These are phyloP conservation scores for Candida yuanshanica DNA, from an alignment of 805 yeast genomes.

Conservation along the genomic window DNA sequence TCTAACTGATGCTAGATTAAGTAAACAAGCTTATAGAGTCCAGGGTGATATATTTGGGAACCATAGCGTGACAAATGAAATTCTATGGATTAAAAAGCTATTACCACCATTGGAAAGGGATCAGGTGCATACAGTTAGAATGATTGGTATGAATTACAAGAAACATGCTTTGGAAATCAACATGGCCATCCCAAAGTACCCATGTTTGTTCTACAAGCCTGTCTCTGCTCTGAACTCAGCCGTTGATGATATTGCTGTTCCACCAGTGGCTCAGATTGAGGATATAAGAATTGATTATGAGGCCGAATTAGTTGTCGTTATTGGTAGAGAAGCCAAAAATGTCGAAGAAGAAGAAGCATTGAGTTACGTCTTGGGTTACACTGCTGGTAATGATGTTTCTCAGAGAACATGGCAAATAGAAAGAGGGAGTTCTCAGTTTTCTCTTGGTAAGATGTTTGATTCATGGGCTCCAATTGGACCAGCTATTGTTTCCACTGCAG, in stretches of 20 bases:
- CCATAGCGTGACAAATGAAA: constrained; percentile 30
- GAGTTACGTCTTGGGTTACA: constrained; percentile 44
- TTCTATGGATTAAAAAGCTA: constrained; percentile 27
- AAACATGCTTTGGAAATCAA: constrained; percentile 37
- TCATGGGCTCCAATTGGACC: constrained; percentile 57
- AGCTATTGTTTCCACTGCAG: constrained; percentile 35
- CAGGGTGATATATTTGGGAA: constrained; percentile 40
- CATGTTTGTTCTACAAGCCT: constrained; percentile 47
- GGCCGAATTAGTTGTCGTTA: constrained; percentile 47
- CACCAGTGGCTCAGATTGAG: constrained; percentile 29
- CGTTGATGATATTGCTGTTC: constrained; percentile 37
- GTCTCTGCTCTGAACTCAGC: constrained; percentile 39
- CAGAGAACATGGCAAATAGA: constrained; percentile 53
- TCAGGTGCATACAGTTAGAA: constrained; percentile 35
- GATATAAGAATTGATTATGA: constrained; percentile 40
- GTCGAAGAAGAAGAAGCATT: constrained; percentile 39
- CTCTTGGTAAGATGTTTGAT: constrained; percentile 48
- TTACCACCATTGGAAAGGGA: constrained; percentile 34
- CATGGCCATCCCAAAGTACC: constrained; percentile 38
- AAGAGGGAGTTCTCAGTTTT: constrained; percentile 49
- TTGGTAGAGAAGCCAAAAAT: constrained; percentile 43
- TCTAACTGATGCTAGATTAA: constrained; percentile 31
- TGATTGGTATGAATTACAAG: constrained; percentile 46
- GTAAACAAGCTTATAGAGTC: constrained; percentile 37
- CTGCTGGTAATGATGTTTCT: constrained; percentile 51